Evolutionary conservation across 2,329 filamentous ascomycete species (phyloP).

Genomic region (Hypoxylon sp.): DNA sequence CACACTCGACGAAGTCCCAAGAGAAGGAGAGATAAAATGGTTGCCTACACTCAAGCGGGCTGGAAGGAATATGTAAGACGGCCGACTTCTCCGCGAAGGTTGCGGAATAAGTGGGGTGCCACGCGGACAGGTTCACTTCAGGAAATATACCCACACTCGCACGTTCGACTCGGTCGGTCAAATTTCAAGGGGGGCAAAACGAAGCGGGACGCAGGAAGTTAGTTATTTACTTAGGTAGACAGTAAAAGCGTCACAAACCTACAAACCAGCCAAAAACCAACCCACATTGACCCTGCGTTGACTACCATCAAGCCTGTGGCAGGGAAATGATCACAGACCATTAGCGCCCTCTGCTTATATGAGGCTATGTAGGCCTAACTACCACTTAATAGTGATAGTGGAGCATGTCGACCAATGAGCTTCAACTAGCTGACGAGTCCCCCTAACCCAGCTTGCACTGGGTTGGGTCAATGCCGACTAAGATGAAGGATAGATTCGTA

Average conservation of each 20-base stretch:
- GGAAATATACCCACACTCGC: slow-evolving; percentile 37
- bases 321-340: slow-evolving; percentile 8
- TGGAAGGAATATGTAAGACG: slow-evolving; percentile 47
- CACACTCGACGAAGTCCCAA: slow-evolving; percentile 22
- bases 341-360: slow-evolving; percentile 18
- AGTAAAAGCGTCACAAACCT: neutral
- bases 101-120: slow-evolving; percentile 36
- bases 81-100: slow-evolving; percentile 37
- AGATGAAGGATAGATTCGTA: slow-evolving; percentile 33
- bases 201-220: slow-evolving; percentile 5
- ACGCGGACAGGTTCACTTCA: slow-evolving; percentile 39
- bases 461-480: slow-evolving; percentile 25
- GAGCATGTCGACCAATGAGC: slow-evolving; percentile 48
- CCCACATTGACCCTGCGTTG: slow-evolving; percentile 9
- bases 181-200: slow-evolving; percentile 18
- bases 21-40: slow-evolving; percentile 37
- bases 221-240: slow-evolving; percentile 11
- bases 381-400: slow-evolving; percentile 37
- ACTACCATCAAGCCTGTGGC: slow-evolving; percentile 8
- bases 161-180: slow-evolving; percentile 6
- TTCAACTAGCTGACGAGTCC: slow-evolving; percentile 54
- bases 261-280: neutral
- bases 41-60: slow-evolving; percentile 41
- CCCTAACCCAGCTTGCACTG: slow-evolving; percentile 45
- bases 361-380: slow-evolving; percentile 48